Base-by-base conservation (phyloP, 495 filamentous ascomycete species). In the Neurospora sp. region DNA sequence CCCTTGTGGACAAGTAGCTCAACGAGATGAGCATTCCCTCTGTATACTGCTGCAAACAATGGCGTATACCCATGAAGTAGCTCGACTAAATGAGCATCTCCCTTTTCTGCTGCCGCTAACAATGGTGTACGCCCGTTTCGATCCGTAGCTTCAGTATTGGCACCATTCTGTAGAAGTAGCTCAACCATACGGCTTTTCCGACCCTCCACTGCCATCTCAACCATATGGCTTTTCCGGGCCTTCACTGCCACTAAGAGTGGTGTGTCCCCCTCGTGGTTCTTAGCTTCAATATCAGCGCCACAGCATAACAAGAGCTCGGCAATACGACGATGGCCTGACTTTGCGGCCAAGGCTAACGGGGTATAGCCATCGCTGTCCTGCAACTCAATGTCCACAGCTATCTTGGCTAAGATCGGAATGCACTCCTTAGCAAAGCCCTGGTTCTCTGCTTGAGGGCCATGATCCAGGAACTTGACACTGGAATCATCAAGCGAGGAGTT, bases 361-460 rank as follows among this genome's bases (percentile, higher is more conserved):
- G 62, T 70, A 8, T 40, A 2, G 14, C 62, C 54, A 8, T n/a
- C 3, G 1, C 5, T 12, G 40, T 70, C 66, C 10, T 2, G 37
- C 31, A 14, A 1, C 31, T 73, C 69, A n/a, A 74, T 39, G 7
- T 23, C 42, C 20, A 11, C 46, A 1, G 44, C 44, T 48, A 48
- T 48, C 0, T 0, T n/a, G n/a, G 4, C 5, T 23, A 4, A 23
- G 20, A 23, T 23, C 4, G 9, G 9, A 11, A 0, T 23, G 0
- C 5, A 1, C 27, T 27, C 46, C 46, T 23, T 23, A 23, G n/a
- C 3, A 1, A 9, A n/a, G 46, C 23, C 46, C 4, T 23, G 18
- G 2, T 11, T 23, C 20, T 54, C 20, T 27, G 46, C 10, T 20
- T 12, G 0, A 5, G 8, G 20, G 9, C 0, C 46, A 12, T 20